phyloP scores from a whole-genome alignment of 441 rosid species.

The Erodium trifolium region DNA sequence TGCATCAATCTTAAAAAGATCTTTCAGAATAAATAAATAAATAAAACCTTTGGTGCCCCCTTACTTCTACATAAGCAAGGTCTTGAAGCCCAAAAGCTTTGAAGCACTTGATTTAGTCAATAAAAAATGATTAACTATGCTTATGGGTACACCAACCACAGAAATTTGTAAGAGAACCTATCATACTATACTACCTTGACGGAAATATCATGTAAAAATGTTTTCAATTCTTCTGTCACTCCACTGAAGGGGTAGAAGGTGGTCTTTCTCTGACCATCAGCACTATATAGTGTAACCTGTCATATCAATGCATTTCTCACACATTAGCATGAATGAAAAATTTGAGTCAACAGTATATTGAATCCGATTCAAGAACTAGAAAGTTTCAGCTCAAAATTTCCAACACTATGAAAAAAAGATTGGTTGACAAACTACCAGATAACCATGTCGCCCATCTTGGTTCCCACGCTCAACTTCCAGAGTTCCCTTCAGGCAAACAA shows the following conservation, averaged over 20 bases:
- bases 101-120: no score
- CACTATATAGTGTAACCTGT: conserved; percentile 55
- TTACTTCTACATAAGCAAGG: no score
- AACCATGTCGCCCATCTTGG: conserved; percentile 76
- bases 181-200: conserved; percentile 37
- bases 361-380: no score
- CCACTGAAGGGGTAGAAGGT: conserved; percentile 79
- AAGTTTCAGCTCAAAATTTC: conserved; percentile 4
- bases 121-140: no score
- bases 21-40: no score
- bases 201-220: conserved; percentile 61
- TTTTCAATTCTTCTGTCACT: conserved; percentile 78
- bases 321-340: conserved; percentile 9
- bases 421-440: conserved; percentile 41
- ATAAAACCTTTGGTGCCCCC: no score
- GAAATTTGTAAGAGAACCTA: no score
- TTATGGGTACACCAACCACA: no score
- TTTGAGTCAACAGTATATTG: not conserved
- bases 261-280: conserved; percentile 49
- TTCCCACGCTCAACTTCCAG: conserved; percentile 79
- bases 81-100: no score
- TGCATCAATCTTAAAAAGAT: no score
- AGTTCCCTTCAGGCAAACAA: conserved; percentile 84
- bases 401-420: not conserved
- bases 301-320: conserved; percentile 8